These are phyloP conservation scores for Fraxinus ornus DNA, from an alignment of 305 asterid species.

Conservation along the genomic window DNA sequence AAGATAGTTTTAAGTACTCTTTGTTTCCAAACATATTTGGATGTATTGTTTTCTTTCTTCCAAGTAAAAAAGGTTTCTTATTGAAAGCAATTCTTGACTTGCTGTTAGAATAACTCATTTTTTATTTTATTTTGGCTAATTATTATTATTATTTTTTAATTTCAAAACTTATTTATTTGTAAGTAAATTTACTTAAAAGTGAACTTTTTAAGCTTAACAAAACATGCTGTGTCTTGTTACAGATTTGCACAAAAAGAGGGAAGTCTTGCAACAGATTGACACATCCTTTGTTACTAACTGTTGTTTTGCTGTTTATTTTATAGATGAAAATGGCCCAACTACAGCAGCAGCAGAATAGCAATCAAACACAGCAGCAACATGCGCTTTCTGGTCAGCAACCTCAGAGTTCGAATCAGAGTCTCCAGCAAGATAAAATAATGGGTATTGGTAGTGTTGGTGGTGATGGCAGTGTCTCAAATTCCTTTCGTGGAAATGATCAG, in stretches of 20 bases:
- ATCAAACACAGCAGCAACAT: conserved; percentile 57
- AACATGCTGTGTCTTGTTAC: not conserved
- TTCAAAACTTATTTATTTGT: not conserved
- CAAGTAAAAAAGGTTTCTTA: not conserved
- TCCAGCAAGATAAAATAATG: conserved; percentile 49
- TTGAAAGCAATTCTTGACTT: not conserved
- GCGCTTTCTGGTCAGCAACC: conserved; percentile 47
- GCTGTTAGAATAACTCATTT: not conserved
- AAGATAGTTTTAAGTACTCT: not conserved
- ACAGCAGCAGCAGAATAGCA: conserved; percentile 53
- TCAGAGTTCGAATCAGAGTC: conserved; percentile 47
- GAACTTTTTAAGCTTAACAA: not conserved
- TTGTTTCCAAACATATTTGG: not conserved
- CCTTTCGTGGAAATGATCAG: conserved; percentile 56
- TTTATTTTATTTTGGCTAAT: not conserved
- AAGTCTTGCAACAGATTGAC: conserved; percentile 1
- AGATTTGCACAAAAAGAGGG: not conserved
- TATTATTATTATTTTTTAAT: not conserved
- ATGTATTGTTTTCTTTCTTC: not conserved
- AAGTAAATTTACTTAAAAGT: not conserved
- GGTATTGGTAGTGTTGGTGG: conserved; percentile 27
- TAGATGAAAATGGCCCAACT: conserved; percentile 65
- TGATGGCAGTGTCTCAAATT: conserved; percentile 47
- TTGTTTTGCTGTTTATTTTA: conserved; percentile 27
- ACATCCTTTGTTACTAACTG: not conserved